Base-by-base conservation (phyloP, 768 basidiomycete genomes). In the Psilocybe azurescens region DNA sequence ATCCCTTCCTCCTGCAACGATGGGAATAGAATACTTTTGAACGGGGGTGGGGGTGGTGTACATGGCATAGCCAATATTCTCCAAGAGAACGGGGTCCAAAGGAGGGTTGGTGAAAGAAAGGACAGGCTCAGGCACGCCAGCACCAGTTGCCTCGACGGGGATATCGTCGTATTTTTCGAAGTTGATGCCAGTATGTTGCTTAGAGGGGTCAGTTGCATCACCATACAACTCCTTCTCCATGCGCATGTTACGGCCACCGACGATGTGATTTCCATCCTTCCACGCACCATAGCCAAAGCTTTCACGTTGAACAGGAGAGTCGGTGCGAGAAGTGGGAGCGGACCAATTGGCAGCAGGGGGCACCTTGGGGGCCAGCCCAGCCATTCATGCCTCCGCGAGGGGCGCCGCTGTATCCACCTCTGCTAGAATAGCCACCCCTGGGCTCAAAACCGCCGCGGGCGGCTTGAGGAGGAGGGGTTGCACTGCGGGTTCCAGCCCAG, bases 101-200 rank as follows among this genome's bases (percentile, higher is more conserved):
- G 95, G 96, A 50, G 95, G 90, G 70, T 82, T 86, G 61, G 90
- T 91, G 80, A 99, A 99, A 44, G 87, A 84, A 65, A 76, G 85
- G 70, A 98, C 87, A 49, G 97, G 95, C 46, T 99, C 97, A 63
- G 97, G 97, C n/a, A 99, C 97, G 69, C 91, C 93, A 62, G 89
- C 89, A 68, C 97, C 97, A 53, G 97, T 99, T 38, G 96, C 97
- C 79, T 99, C 97, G 68, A 99, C 96, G 65, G 97, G 97, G 73
- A 99, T 99, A 75, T 99, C 97, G 77, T 97, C 97, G 71, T 99
- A 99, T 78, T 97, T 97, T 81, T 99, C 97, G 73, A 99, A 99
- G 81, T 99, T 99, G 81, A 99, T 98, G 65, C 97, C 97, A 48
- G 96, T 97, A 73, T 94, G 89, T 75, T 97, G 91, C 73, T 93